Conservation (phyloP, 257 asterid genomes). For the Capsicum baccatum region DNA sequence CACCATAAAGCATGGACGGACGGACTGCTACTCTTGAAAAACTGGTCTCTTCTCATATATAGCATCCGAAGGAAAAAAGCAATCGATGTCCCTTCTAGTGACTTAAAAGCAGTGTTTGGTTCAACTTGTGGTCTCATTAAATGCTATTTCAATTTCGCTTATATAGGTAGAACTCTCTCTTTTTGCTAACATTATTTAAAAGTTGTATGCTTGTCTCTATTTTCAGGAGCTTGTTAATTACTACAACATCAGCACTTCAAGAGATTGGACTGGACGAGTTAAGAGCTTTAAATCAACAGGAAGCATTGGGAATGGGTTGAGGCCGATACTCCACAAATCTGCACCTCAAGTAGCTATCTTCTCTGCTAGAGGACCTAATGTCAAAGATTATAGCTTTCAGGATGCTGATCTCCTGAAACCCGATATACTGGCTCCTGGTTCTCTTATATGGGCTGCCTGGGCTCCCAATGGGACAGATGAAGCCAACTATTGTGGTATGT, state of each 20-base stretch:
- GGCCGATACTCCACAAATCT: slow-evolving; percentile 83
- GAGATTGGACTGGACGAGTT: slow-evolving; percentile 97
- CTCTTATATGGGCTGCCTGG: slow-evolving; percentile 99
- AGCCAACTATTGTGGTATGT: slow-evolving; percentile 76
- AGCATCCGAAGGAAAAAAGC: slow-evolving; percentile 7
- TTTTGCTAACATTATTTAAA: neutral
- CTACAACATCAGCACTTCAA: slow-evolving; percentile 77
- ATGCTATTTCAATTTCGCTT: slow-evolving; percentile 13
- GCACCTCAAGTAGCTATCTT: slow-evolving; percentile 98
- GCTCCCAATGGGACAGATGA: slow-evolving; percentile 96
- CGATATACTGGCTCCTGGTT: slow-evolving; percentile 97
- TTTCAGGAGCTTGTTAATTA: slow-evolving; percentile 86
- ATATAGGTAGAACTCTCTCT: neutral
- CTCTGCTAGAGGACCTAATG: slow-evolving; percentile 97
- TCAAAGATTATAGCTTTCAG: slow-evolving; percentile 89
- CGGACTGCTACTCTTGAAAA: neutral
- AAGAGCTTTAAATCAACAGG: slow-evolving; percentile 88
- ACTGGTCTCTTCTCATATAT: neutral
- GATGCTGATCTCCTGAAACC: slow-evolving; percentile 98
- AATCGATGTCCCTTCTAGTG: neutral
- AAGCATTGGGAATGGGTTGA: slow-evolving; percentile 81
- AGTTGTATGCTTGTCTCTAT: slow-evolving; percentile 22
- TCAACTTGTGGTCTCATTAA: slow-evolving; percentile 19
- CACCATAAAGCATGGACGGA: too few relatives aligned
- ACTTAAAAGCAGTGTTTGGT: neutral